Evolutionary conservation across 768 basidiomycete species (phyloP).

Genomic region (Pleurotus citrinopileatus): DNA sequence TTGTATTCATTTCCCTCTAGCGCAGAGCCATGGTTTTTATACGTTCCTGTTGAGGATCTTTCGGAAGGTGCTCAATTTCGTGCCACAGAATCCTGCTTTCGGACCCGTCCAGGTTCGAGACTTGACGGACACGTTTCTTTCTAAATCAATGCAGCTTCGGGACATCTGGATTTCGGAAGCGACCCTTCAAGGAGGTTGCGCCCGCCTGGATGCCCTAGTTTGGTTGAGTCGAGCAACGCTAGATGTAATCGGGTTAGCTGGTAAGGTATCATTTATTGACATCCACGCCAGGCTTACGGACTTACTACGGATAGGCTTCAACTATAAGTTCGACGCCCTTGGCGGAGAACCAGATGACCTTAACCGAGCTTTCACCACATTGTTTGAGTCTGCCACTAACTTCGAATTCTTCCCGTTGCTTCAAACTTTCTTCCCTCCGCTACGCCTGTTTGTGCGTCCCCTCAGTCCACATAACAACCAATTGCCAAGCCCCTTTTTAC

Average conservation of each 20-base stretch:
- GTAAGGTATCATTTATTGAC: conserved; percentile 41
- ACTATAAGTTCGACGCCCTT: neutral
- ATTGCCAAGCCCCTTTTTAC: neutral
- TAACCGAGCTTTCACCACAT: neutral
- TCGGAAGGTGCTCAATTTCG: neutral
- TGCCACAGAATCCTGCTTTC: conserved; percentile 41
- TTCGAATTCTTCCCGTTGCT: neutral
- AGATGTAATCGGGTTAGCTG: conserved; percentile 57
- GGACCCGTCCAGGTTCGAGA: conserved; percentile 42
- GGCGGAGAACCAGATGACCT: neutral
- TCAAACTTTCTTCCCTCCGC: neutral
- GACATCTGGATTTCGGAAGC: conserved; percentile 28
- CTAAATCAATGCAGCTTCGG: conserved; percentile 35
- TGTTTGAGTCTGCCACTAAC: neutral
- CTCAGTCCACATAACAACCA: neutral
- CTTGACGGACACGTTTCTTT: conserved; percentile 36
- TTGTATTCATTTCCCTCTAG: conserved; percentile 13
- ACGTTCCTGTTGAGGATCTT: neutral
- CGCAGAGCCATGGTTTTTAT: conserved; percentile 22
- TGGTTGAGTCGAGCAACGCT: conserved; percentile 55
- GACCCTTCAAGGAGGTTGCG: conserved; percentile 12
- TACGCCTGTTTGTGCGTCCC: neutral
- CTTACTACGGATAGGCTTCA: too few relatives aligned
- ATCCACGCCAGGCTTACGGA: conserved; percentile 7
- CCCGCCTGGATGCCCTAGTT: conserved; percentile 40